Evolutionary conservation across 1,284 basidiomycete species (phyloP).

Genomic region (Schizophyllum commune): DNA sequence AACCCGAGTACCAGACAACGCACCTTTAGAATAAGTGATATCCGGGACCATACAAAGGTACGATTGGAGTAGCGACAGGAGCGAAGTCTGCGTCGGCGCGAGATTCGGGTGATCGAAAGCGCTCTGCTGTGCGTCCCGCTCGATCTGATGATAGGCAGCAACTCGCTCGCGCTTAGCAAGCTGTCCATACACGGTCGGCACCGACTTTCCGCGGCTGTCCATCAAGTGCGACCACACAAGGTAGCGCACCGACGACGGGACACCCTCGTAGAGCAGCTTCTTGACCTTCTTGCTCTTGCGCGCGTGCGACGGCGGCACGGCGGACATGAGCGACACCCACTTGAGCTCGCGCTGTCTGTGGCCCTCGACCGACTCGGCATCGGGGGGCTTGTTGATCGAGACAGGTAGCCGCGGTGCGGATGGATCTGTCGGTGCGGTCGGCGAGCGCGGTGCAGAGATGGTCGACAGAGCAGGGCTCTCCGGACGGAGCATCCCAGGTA

Average conservation of each 20-base stretch:
- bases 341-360: conserved; percentile 68
- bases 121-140: conserved; percentile 46
- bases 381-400: conserved; percentile 2
- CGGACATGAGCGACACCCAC: conserved; percentile 66
- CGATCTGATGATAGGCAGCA: conserved; percentile 46
- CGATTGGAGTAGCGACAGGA: conserved; percentile 58
- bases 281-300: conserved; percentile 81
- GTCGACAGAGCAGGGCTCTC: conserved; percentile 45
- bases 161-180: conserved; percentile 54
- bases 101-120: conserved; percentile 50
- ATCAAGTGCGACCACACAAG: conserved; percentile 80
- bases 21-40: conserved; percentile 57
- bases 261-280: conserved; percentile 70
- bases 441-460: conserved; percentile 20
- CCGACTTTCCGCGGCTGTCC: conserved; percentile 61
- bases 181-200: conserved; percentile 65
- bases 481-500: conserved; percentile 23
- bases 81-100: conserved; percentile 42
- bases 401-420: neutral
- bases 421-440: conserved; percentile 3
- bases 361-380: conserved; percentile 43
- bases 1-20: conserved; percentile 6
- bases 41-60: conserved; percentile 80
- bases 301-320: conserved; percentile 55
- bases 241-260: conserved; percentile 80